phyloP scores from a whole-genome alignment of 495 filamentous ascomycete genomes.

The Penicillium ucsense region DNA sequence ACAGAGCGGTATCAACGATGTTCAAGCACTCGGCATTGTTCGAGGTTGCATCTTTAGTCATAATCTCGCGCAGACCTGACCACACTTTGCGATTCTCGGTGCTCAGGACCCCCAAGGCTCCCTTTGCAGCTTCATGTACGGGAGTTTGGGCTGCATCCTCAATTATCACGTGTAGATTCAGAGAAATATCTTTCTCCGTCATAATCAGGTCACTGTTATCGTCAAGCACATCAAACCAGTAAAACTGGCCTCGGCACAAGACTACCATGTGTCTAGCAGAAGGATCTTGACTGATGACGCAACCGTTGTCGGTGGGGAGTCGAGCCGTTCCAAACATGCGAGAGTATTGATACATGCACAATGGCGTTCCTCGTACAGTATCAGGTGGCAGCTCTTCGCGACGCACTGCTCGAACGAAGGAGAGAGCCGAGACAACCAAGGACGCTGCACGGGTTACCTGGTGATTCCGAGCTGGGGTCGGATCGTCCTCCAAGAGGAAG shows the following conservation, averaged over 20 bases:
- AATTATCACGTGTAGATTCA: slow-evolving; percentile 87
- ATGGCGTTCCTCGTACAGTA: slow-evolving; percentile 65
- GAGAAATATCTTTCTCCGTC: slow-evolving; percentile 86
- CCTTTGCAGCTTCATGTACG: slow-evolving; percentile 88
- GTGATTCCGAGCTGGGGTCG: slow-evolving; percentile 89
- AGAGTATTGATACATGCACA: slow-evolving; percentile 98
- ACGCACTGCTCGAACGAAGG: slow-evolving; percentile 87
- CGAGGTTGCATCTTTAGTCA: slow-evolving; percentile 75
- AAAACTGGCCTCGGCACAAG: slow-evolving; percentile 91
- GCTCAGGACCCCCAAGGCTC: slow-evolving; percentile 83
- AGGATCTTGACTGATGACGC: slow-evolving; percentile 89
- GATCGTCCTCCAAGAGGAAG: slow-evolving; percentile 95
- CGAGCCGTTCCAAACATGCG: slow-evolving; percentile 91
- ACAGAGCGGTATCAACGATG: slow-evolving; percentile 91
- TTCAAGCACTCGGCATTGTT: slow-evolving; percentile 92
- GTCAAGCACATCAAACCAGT: slow-evolving; percentile 97
- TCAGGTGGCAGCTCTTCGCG: slow-evolving; percentile 91
- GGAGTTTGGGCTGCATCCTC: slow-evolving; percentile 83
- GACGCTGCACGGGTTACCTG: slow-evolving; percentile 94
- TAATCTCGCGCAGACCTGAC: slow-evolving; percentile 82
- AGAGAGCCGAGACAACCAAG: slow-evolving; percentile 76
- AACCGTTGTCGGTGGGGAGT: slow-evolving; percentile 90
- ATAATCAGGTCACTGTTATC: slow-evolving; percentile 93
- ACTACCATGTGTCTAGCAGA: slow-evolving; percentile 87
- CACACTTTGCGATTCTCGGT: slow-evolving; percentile 95